Evolutionary conservation across 2,329 filamentous ascomycete genomes (phyloP).

Genomic region (Cordyceps cicadae): DNA sequence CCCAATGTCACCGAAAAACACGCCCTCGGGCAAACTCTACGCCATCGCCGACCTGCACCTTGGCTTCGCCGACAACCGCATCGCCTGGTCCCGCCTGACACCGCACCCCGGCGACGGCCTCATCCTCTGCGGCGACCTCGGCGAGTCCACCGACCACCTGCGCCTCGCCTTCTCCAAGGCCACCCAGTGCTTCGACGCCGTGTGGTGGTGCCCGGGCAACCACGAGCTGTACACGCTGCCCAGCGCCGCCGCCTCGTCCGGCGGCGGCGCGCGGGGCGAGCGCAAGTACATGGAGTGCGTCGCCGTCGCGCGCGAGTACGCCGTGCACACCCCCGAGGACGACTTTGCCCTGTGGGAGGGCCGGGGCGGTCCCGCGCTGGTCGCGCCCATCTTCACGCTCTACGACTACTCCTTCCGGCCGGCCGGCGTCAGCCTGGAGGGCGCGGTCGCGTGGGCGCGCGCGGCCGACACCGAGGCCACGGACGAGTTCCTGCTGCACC

Average conservation of each 20-base stretch:
- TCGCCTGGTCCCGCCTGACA: slow-evolving; percentile 21
- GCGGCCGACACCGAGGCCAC: slow-evolving; percentile 27
- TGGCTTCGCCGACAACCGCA: slow-evolving; percentile 24
- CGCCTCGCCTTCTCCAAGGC: slow-evolving; percentile 25
- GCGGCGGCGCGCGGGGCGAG: slow-evolving; percentile 33
- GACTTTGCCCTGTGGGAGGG: slow-evolving; percentile 45
- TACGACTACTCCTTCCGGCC: slow-evolving; percentile 54
- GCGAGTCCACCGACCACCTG: slow-evolving; percentile 28
- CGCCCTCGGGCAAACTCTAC: slow-evolving; percentile 21
- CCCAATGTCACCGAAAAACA: too few species aligned
- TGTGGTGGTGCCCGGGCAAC: slow-evolving; percentile 51
- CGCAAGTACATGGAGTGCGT: slow-evolving; percentile 48
- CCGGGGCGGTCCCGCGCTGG: slow-evolving; percentile 37
- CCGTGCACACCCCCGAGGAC: slow-evolving; percentile 48
- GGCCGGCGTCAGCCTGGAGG: slow-evolving; percentile 33
- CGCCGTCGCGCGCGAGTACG: slow-evolving; percentile 40
- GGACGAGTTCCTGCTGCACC: slow-evolving; percentile 29
- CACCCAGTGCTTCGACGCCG: slow-evolving; percentile 25
- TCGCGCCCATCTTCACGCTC: slow-evolving; percentile 49
- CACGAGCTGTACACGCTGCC: slow-evolving; percentile 49
- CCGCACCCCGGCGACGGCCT: slow-evolving; percentile 28
- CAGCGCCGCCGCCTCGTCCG: slow-evolving; percentile 18
- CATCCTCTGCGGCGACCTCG: slow-evolving; percentile 29
- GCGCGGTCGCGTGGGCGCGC: slow-evolving; percentile 32
- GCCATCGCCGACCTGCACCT: slow-evolving; percentile 31